Conservation (phyloP, 352 stramenopile genomes). For the Pseudoperonospora humuli region DNA sequence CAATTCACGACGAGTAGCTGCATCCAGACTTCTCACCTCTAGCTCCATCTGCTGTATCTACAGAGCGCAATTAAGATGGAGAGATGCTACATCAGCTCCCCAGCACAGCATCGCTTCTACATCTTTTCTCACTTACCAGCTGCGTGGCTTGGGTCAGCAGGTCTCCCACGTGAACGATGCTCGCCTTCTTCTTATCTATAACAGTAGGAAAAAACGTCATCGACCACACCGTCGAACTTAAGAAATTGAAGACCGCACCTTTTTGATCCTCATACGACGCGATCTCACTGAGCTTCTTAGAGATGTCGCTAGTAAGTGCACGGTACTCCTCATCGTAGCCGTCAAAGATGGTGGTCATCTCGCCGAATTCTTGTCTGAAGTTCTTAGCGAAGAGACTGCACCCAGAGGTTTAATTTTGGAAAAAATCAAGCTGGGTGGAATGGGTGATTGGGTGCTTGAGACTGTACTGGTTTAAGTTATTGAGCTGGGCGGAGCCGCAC, state of each 20-base stretch:
- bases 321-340: conserved; percentile 86
- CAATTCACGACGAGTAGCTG: conserved; percentile 70
- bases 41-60: conserved; percentile 87
- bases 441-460: too few relatives aligned
- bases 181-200: conserved; percentile 81
- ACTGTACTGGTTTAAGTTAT: too few relatives aligned
- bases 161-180: conserved; percentile 71
- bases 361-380: conserved; percentile 2
- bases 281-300: conserved; percentile 84
- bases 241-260: conserved; percentile 22
- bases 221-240: neutral
- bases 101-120: too few relatives aligned
- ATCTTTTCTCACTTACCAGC: conserved; percentile 34
- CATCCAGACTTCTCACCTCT: conserved; percentile 77
- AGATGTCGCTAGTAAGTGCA: conserved; percentile 77
- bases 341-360: conserved; percentile 86
- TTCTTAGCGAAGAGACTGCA: neutral
- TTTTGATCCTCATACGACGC: conserved; percentile 78
- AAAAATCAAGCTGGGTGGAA: too few relatives aligned
- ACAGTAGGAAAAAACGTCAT: neutral
- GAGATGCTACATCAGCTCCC: neutral
- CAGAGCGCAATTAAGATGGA: neutral
- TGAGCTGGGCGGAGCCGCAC: neutral
- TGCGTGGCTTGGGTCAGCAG: conserved; percentile 77
- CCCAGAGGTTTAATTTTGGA: neutral